Conservation (phyloP, 2,329 filamentous ascomycete genomes). For the Raffaelea ambrosiae region DNA sequence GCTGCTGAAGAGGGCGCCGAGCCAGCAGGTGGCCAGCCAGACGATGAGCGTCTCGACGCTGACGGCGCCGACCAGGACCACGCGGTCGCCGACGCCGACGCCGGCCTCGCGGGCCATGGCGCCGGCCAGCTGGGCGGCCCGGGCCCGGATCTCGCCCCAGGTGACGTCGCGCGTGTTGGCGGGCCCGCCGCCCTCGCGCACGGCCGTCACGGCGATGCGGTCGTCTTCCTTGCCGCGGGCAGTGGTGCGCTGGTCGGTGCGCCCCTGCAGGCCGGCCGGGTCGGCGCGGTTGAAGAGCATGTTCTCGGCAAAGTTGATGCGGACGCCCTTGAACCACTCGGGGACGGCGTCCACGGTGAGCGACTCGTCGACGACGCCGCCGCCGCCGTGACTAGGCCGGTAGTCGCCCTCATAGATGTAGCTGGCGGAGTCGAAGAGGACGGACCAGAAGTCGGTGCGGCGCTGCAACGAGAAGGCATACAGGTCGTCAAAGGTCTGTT, state of each 20-base stretch:
- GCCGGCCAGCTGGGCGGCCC: slow-evolving; percentile 51
- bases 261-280: slow-evolving; percentile 28
- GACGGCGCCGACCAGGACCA: slow-evolving; percentile 69
- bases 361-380: slow-evolving; percentile 57
- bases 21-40: slow-evolving; percentile 58
- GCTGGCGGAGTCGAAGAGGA: slow-evolving; percentile 50
- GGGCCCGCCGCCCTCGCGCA: slow-evolving; percentile 52
- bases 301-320: slow-evolving; percentile 74
- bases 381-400: slow-evolving; percentile 11
- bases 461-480: slow-evolving; percentile 56
- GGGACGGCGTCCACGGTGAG: slow-evolving; percentile 64
- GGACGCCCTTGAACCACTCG: slow-evolving; percentile 67
- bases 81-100: slow-evolving; percentile 60
- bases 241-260: slow-evolving; percentile 33
- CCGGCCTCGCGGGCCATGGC: slow-evolving; percentile 56
- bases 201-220: slow-evolving; percentile 63
- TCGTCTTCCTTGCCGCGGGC: slow-evolving; percentile 59
- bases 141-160: slow-evolving; percentile 56
- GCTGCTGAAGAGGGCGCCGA: slow-evolving; percentile 69
- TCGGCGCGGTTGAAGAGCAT: slow-evolving; percentile 51
- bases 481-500: slow-evolving; percentile 59
- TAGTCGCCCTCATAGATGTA: slow-evolving; percentile 57
- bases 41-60: slow-evolving; percentile 65
- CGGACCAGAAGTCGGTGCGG: slow-evolving; percentile 56
- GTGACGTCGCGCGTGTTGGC: slow-evolving; percentile 48